A percentile compares a stretch with the other conserved stretches of the same genome.
Evolutionary conservation across 352 stramenopile genomes (phyloP).

Genomic region (Pythium phragmiticola): DNA sequence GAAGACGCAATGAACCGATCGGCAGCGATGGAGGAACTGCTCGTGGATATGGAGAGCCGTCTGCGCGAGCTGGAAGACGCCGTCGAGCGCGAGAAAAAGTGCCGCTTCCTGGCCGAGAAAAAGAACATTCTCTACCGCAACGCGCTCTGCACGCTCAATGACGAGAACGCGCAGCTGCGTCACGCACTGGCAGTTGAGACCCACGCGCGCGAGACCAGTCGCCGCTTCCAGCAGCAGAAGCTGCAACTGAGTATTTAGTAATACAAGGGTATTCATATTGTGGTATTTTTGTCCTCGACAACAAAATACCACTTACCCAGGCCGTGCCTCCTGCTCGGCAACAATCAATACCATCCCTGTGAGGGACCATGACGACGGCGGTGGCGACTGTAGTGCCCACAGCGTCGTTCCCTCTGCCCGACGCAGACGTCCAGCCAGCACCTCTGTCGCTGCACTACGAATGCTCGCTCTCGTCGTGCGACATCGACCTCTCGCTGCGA

Average conservation of each 20-base stretch:
- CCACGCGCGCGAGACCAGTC: constrained; percentile 26
- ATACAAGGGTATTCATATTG: not conserved
- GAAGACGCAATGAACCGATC: constrained; percentile 16
- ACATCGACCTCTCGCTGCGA: constrained; percentile 37
- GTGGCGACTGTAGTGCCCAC: not conserved
- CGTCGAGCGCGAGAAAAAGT: constrained; percentile 65
- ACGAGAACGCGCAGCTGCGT: constrained; percentile 54
- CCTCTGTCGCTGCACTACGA: constrained; percentile 11
- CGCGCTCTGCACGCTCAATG: constrained; percentile 49
- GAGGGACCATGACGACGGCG: not conserved
- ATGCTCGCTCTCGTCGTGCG: constrained; percentile 36
- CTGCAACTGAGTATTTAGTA: constrained; percentile 47
- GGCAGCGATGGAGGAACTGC: constrained; percentile 20
- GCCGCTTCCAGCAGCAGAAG: constrained; percentile 23
- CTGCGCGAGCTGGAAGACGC: constrained; percentile 35
- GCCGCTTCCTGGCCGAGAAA: constrained; percentile 63
- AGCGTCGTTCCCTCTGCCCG: not conserved
- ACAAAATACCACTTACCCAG: not conserved
- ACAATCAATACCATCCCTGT: no score
- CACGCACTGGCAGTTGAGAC: constrained; percentile 32
- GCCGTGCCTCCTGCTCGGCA: not conserved
- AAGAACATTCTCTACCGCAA: constrained; percentile 81
- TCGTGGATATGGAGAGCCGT: constrained; percentile 35
- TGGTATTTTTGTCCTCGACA: not conserved
- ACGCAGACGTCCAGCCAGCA: no score